Conservation (phyloP, 140 eudicot genomes). For the Artemisia princeps region DNA sequence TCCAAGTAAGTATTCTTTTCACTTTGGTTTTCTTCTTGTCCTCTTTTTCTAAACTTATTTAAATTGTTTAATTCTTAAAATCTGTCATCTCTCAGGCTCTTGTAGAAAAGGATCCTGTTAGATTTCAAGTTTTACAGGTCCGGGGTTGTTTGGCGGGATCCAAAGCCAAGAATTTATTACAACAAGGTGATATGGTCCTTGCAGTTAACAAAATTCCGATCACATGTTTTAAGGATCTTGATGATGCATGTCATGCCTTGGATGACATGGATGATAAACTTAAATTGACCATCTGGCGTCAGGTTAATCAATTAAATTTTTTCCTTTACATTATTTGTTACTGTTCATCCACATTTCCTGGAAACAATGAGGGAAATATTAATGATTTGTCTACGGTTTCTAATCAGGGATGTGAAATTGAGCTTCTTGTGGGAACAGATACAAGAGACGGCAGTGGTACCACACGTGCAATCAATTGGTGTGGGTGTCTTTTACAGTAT, state of each 20-base stretch:
- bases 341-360: neutral
- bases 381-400: neutral
- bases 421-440: neutral
- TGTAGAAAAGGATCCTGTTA: neutral
- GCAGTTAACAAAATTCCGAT: neutral
- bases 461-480: neutral
- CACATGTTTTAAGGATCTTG: neutral
- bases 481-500: neutral
- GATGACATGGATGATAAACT: neutral
- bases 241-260: neutral
- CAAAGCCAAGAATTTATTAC: neutral
- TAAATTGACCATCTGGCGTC: neutral
- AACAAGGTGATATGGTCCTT: neutral
- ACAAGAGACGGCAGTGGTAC: neutral
- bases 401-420: neutral
- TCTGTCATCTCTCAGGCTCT: neutral
- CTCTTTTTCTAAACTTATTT: neutral
- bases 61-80: no score
- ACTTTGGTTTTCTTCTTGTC: no score
- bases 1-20: conserved; percentile 32
- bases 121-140: neutral
- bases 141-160: neutral
- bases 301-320: neutral
- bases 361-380: neutral
- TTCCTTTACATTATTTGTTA: no score